Conservation (phyloP, 306 rosid species). For the Cyamopsis tetragonoloba region DNA sequence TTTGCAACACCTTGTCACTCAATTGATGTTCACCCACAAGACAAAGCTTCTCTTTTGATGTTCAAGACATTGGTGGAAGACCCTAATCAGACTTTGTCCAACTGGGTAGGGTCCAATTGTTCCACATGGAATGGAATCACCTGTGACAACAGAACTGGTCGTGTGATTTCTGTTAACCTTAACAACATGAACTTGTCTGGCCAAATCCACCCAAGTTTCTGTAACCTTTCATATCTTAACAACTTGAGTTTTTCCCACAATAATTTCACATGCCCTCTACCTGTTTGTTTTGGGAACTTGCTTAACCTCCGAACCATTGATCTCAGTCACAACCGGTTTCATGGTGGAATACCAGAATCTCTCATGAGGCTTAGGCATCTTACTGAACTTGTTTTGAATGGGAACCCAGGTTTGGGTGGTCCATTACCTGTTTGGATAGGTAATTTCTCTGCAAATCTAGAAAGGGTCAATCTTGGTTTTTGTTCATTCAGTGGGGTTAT, state of each 20-base stretch:
- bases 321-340: slow-evolving; percentile 66
- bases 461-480: slow-evolving; percentile 53
- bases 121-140: slow-evolving; percentile 69
- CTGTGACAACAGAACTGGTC: slow-evolving; percentile 67
- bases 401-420: slow-evolving; percentile 72
- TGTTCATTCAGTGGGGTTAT: slow-evolving; percentile 65
- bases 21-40: slow-evolving; percentile 58
- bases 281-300: slow-evolving; percentile 64
- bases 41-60: slow-evolving; percentile 52
- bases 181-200: slow-evolving; percentile 71
- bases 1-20: slow-evolving; percentile 38
- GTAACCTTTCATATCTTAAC: slow-evolving; percentile 55
- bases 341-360: slow-evolving; percentile 64
- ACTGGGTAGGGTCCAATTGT: slow-evolving; percentile 82
- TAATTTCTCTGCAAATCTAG: slow-evolving; percentile 70
- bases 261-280: slow-evolving; percentile 54
- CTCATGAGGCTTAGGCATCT: slow-evolving; percentile 56
- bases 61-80: slow-evolving; percentile 54
- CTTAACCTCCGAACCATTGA: slow-evolving; percentile 46
- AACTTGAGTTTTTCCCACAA: slow-evolving; percentile 61
- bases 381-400: slow-evolving; percentile 63
- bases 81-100: slow-evolving; percentile 62
- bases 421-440: slow-evolving; percentile 76
- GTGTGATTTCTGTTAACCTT: slow-evolving; percentile 65
- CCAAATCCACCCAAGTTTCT: slow-evolving; percentile 55